phyloP scores from a whole-genome alignment of 2,329 filamentous ascomycete species.

The Fusarium sp. region DNA sequence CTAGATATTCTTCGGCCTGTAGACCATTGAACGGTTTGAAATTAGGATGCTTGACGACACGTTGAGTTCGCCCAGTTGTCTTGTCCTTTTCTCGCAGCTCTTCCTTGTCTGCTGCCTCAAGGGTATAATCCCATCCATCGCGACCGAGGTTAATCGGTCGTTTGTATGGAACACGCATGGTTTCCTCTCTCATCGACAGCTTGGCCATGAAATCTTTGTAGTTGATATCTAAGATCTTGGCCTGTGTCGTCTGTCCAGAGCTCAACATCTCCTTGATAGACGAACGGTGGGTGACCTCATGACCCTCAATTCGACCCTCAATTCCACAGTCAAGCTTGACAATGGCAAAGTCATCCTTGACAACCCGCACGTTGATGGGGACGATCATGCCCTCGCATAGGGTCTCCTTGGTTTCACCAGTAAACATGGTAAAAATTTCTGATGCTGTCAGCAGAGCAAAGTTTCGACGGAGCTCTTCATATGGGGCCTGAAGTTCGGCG shows the following conservation, averaged over 20 bases:
- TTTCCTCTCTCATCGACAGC: conserved; percentile 85
- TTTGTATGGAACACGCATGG: conserved; percentile 79
- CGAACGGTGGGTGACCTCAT: conserved; percentile 81
- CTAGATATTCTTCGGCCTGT: conserved; percentile 93
- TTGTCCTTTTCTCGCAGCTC: conserved; percentile 88
- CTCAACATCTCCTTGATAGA: conserved; percentile 81
- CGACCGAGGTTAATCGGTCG: conserved; percentile 78
- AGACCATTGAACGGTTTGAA: conserved; percentile 94
- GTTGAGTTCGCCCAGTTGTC: conserved; percentile 84
- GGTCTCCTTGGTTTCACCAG: conserved; percentile 88
- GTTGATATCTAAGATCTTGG: conserved; percentile 89
- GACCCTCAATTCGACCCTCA: conserved; percentile 86
- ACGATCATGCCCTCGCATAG: conserved; percentile 92
- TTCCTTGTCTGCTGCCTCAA: conserved; percentile 86
- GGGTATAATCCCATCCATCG: conserved; percentile 87
- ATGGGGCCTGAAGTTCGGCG: conserved; percentile 90
- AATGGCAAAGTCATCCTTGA: conserved; percentile 93
- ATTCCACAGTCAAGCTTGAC: conserved; percentile 94
- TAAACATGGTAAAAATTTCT: conserved; percentile 96
- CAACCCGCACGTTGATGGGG: conserved; percentile 86
- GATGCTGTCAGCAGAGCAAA: conserved; percentile 78
- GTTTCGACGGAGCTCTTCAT: conserved; percentile 90
- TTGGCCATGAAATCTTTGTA: conserved; percentile 87
- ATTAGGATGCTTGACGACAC: conserved; percentile 97
- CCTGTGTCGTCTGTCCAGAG: conserved; percentile 85